phyloP scores from a whole-genome alignment of 495 filamentous ascomycete species.

The Terfezia boudieri region DNA sequence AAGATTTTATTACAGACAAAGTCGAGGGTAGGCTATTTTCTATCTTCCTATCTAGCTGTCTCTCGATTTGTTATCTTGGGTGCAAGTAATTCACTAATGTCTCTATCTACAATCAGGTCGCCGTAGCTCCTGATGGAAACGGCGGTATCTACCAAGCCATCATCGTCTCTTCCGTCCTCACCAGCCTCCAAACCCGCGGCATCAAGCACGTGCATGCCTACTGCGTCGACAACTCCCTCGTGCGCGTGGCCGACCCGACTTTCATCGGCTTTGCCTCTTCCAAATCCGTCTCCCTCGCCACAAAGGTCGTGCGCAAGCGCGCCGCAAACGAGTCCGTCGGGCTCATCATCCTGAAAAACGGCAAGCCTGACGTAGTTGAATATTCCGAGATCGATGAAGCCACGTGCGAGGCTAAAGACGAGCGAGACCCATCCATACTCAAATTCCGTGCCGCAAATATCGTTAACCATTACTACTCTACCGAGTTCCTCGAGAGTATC shows the following conservation, averaged over 20 bases:
- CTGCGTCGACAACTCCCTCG: constrained; percentile 98
- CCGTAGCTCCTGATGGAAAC: constrained; percentile 96
- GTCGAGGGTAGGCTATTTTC: constrained; percentile 36
- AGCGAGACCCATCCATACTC: constrained; percentile 53
- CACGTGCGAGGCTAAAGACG: constrained; percentile 71
- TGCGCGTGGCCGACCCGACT: constrained; percentile 84
- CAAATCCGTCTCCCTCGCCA: constrained; percentile 83
- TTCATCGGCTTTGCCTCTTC: constrained; percentile 87
- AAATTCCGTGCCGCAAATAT: constrained; percentile 98
- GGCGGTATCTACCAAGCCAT: constrained; percentile 92
- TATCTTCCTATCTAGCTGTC: background rate
- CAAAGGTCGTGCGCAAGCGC: constrained; percentile 96
- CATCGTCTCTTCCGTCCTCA: constrained; percentile 54
- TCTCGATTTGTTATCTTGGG: no score
- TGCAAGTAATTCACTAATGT: background rate
- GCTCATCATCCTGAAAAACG: constrained; percentile 82
- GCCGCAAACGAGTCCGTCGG: constrained; percentile 92
- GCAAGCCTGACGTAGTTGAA: constrained; percentile 92
- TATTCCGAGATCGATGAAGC: constrained; percentile 90
- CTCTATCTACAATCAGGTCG: constrained; percentile 29
- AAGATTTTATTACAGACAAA: constrained; percentile 91
- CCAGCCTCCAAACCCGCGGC: constrained; percentile 69
- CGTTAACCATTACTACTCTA: constrained; percentile 99
- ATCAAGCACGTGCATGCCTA: constrained; percentile 94
- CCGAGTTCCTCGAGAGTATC: constrained; percentile 75